phyloP scores from a whole-genome alignment of 2,329 filamentous ascomycete genomes.

The Blastomyces gilchristii region DNA sequence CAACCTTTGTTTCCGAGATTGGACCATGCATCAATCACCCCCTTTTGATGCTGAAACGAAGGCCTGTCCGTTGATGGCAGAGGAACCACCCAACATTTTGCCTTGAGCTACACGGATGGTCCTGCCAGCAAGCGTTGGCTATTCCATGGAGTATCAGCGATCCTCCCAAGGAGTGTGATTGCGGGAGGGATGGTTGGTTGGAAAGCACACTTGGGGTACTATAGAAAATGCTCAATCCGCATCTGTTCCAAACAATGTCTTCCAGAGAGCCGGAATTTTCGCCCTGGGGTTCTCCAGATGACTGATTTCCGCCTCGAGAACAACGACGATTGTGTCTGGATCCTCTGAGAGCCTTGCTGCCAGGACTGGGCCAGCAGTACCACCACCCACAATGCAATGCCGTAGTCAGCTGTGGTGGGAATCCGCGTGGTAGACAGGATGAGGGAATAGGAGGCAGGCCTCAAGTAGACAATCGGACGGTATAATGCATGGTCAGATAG shows the following conservation, averaged over 20 bases:
- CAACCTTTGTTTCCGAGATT: constrained; percentile 38
- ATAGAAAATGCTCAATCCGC: constrained; percentile 1
- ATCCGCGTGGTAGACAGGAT: not conserved
- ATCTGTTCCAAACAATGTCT: not conserved
- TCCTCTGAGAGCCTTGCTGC: constrained; percentile 29
- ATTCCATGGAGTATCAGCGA: not conserved
- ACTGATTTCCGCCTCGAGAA: constrained; percentile 22
- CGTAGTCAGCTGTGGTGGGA: constrained; percentile 22
- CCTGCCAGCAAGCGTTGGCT: not conserved
- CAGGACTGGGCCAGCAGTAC: constrained; percentile 26
- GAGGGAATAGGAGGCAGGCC: not conserved
- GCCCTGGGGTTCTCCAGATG: not conserved
- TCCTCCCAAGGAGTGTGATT: not conserved
- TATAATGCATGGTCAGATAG: not conserved
- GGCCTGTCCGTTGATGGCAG: constrained; percentile 7
- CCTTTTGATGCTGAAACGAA: constrained; percentile 15
- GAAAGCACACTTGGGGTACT: not conserved
- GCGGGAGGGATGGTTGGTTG: not conserved
- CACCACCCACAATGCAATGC: constrained; percentile 26
- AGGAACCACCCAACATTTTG: constrained; percentile 7
- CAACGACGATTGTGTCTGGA: constrained; percentile 18
- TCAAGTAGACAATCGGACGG: not conserved
- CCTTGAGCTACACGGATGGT: constrained; percentile 4
- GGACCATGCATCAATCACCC: constrained; percentile 39
- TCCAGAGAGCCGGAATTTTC: not conserved